Evolutionary conservation across 108 stramenopile genomes (phyloP).

Genomic region (Nannochloropsis oceanica): DNA sequence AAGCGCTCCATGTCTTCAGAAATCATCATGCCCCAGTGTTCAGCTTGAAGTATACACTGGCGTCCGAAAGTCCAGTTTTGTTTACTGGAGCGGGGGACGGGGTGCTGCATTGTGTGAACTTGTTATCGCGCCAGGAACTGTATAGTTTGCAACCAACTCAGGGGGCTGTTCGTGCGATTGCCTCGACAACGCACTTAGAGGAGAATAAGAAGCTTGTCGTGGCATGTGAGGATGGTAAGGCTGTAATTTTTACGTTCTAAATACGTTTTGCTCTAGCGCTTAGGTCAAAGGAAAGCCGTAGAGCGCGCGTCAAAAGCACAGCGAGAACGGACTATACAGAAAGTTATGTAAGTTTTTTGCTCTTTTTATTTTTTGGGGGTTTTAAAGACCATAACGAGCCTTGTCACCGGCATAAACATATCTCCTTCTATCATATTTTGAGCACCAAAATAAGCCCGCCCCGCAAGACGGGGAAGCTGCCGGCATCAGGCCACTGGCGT

Average conservation of each 20-base stretch:
- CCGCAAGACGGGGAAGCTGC: too few species aligned
- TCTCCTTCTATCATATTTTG: too few species aligned
- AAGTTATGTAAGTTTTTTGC: too few species aligned
- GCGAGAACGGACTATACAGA: too few species aligned
- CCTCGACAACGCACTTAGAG: background rate
- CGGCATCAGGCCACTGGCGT: too few species aligned
- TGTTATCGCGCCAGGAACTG: background rate
- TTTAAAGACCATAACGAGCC: too few species aligned
- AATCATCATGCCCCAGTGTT: background rate
- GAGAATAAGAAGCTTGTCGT: background rate
- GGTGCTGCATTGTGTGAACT: background rate
- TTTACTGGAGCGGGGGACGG: background rate
- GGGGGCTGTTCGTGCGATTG: background rate
- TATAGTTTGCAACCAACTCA: background rate
- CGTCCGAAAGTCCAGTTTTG: background rate
- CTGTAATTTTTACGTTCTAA: background rate
- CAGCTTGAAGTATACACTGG: background rate
- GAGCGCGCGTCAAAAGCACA: too few species aligned
- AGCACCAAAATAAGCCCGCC: too few species aligned
- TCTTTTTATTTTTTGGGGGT: too few species aligned
- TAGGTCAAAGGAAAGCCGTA: too few species aligned
- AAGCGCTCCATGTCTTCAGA: background rate
- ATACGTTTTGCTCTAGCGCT: too few species aligned
- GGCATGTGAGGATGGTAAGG: background rate
- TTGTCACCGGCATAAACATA: too few species aligned